Conservation (phyloP, 805 yeast genomes). For the Clavispora carvajalis region DNA sequence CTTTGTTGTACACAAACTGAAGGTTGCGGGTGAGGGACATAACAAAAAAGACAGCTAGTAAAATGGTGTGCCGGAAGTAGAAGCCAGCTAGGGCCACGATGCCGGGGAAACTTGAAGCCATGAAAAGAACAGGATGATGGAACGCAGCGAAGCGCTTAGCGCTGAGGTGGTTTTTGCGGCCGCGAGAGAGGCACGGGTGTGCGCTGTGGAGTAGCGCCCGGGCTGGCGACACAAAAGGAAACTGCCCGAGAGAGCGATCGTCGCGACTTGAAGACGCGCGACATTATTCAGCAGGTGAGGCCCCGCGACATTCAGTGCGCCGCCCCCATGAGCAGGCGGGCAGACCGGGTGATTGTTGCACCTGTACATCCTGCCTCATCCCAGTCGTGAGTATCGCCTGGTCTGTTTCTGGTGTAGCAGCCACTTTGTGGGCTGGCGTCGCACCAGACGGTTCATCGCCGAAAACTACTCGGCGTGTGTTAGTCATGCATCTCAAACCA, state of each 20-base stretch:
- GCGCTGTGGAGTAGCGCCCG: no score
- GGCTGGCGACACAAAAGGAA: no score
- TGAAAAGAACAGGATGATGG: slow-evolving; percentile 17
- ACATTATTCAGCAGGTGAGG: no score
- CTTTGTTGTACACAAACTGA: slow-evolving; percentile 47
- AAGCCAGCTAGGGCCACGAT: slow-evolving; percentile 2
- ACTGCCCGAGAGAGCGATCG: no score
- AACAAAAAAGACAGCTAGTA: slow-evolving; percentile 48
- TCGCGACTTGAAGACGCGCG: no score
- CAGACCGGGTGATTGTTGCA: no score
- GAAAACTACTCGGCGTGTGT: no score
- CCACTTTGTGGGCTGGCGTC: no score
- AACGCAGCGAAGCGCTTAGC: not conserved
- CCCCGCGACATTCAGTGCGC: no score
- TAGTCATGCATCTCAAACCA: no score
- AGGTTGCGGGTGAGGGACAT: slow-evolving; percentile 52
- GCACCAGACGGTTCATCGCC: no score
- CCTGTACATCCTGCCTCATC: not conserved
- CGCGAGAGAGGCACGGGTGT: not conserved
- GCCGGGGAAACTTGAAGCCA: not conserved
- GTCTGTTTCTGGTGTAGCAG: not conserved
- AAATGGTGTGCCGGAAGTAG: slow-evolving; percentile 11
- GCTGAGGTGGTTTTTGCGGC: slow-evolving; percentile 1
- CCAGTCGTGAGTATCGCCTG: not conserved
- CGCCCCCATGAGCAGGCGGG: no score